Evolutionary conservation across 306 rosid genomes (phyloP).

Genomic region (Vachellia collinsii): DNA sequence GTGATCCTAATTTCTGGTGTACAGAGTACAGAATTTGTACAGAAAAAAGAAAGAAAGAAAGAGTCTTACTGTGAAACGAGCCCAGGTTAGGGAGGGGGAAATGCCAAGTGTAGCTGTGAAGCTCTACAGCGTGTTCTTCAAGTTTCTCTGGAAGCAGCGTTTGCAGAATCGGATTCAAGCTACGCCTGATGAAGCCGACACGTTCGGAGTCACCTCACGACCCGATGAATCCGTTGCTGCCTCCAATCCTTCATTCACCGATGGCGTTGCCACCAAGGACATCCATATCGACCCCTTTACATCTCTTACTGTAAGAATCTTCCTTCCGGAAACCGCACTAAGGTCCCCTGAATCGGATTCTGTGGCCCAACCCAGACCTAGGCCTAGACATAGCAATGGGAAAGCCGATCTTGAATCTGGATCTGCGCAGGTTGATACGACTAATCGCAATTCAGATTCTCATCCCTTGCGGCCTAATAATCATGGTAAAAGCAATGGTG

Average conservation of each 20-base stretch:
- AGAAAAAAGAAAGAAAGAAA: background rate
- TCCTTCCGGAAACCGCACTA: slow-evolving; percentile 92
- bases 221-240: slow-evolving; percentile 79
- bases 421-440: slow-evolving; percentile 25
- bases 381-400: slow-evolving; percentile 19
- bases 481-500: slow-evolving; percentile 49
- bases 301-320: slow-evolving; percentile 80
- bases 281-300: slow-evolving; percentile 85
- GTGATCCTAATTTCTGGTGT: slow-evolving; percentile 30
- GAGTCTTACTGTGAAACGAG: background rate
- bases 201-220: slow-evolving; percentile 84
- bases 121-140: slow-evolving; percentile 97
- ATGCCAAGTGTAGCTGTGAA: slow-evolving; percentile 96
- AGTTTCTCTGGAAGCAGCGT: slow-evolving; percentile 92
- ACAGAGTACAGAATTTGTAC: slow-evolving; percentile 17
- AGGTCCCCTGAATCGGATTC: slow-evolving; percentile 58
- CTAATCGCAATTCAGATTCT: slow-evolving; percentile 26
- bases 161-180: slow-evolving; percentile 83
- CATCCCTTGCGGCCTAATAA: slow-evolving; percentile 54
- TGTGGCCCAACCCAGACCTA: slow-evolving; percentile 42
- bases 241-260: slow-evolving; percentile 72
- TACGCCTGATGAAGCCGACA: slow-evolving; percentile 54
- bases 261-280: slow-evolving; percentile 94
- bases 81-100: slow-evolving; percentile 21
- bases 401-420: slow-evolving; percentile 39